phyloP scores from a whole-genome alignment of 2,329 filamentous ascomycete species.

The Pseudogymnoascus sp. region DNA sequence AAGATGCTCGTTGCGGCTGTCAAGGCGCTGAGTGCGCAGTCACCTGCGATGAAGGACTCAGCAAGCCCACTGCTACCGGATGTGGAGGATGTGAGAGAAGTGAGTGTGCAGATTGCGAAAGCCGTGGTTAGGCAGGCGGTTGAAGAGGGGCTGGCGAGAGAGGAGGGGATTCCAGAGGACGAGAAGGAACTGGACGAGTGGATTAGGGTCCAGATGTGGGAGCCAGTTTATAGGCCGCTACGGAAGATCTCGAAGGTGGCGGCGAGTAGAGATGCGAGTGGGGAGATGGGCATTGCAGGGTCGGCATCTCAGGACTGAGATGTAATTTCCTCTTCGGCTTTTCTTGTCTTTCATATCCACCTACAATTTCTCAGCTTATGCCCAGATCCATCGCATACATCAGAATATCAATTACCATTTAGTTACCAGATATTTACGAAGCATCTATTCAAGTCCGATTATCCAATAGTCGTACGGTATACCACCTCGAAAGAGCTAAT shows the following conservation, averaged over 20 bases:
- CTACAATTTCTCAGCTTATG: neutral
- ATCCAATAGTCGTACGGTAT: neutral
- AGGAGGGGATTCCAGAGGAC: slow-evolving; percentile 53
- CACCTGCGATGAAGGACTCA: slow-evolving; percentile 59
- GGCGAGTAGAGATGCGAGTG: slow-evolving; percentile 51
- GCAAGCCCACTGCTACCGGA: slow-evolving; percentile 65
- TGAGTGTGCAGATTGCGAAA: slow-evolving; percentile 69
- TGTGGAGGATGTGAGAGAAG: slow-evolving; percentile 62
- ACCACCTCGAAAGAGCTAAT: neutral
- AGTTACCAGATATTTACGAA: neutral
- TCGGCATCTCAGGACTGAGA: neutral
- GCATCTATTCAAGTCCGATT: neutral
- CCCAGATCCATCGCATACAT: neutral
- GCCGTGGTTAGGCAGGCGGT: slow-evolving; percentile 66
- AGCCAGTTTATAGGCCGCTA: slow-evolving; percentile 58
- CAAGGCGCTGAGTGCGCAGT: slow-evolving; percentile 60
- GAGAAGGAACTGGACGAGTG: slow-evolving; percentile 38
- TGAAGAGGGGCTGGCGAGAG: slow-evolving; percentile 58
- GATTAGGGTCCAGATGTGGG: slow-evolving; percentile 76
- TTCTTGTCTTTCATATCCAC: too few species aligned
- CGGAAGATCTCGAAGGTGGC: slow-evolving; percentile 44
- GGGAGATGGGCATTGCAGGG: slow-evolving; percentile 43
- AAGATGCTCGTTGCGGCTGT: slow-evolving; percentile 77
- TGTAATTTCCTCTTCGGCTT: too few species aligned
- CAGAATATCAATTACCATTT: neutral